These are phyloP conservation scores for Plasmopara viticola DNA, from an alignment of 352 stramenopile species.

Conservation along the genomic window DNA sequence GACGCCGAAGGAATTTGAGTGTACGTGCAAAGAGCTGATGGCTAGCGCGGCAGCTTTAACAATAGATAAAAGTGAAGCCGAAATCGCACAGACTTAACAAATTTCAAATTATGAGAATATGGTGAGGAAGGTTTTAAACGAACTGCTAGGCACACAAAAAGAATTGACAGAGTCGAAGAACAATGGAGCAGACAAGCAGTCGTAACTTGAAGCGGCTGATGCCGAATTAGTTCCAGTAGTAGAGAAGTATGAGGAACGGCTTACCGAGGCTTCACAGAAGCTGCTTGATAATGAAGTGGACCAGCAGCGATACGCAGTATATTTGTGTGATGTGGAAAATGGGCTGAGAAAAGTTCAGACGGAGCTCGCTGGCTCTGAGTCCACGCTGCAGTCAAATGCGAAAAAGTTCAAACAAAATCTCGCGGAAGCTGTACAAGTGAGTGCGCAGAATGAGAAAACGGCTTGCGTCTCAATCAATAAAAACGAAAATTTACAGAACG, in stretches of 20 bases:
- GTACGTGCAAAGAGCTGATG: constrained; percentile 7
- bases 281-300: constrained; percentile 6
- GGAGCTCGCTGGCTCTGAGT: constrained; percentile 5
- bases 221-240: constrained; percentile 1
- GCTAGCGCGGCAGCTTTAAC: constrained; percentile 5
- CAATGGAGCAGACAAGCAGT: too few species aligned
- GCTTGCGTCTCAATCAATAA: constrained; percentile 5
- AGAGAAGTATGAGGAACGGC: constrained; percentile 2
- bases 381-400: neutral
- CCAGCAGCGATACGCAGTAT: constrained; percentile 3
- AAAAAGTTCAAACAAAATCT: constrained; percentile 5
- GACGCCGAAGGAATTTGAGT: constrained; percentile 8
- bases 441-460: constrained; percentile 12
- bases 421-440: neutral
- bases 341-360: constrained; percentile 3
- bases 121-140: neutral
- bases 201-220: constrained; percentile 7
- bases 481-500: constrained; percentile 16
- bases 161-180: constrained; percentile 3
- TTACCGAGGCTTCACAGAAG: constrained; percentile 3
- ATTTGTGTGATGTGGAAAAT: constrained; percentile 4
- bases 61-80: constrained; percentile 1
- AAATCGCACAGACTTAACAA: constrained; percentile 1
- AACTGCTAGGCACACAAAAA: constrained; percentile 3
- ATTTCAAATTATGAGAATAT: neutral